Evolutionary conservation across 1,284 basidiomycete species (phyloP).

Genomic region (Cerrena zonata): DNA sequence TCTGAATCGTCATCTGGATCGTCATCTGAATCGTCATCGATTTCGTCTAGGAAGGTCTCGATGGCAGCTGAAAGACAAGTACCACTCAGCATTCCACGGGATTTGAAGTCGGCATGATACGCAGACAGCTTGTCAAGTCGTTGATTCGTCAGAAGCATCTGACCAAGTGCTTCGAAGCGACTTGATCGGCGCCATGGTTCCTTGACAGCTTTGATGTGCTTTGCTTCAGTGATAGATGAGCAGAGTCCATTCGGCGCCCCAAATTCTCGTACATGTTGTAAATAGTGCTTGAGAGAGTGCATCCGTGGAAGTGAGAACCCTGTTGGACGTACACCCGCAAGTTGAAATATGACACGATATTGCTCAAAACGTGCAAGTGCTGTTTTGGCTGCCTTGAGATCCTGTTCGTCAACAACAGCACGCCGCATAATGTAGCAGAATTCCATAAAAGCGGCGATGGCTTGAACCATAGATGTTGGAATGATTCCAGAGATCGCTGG

Average conservation of each 20-base stretch:
- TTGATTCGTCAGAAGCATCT: no score
- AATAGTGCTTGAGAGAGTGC: constrained; percentile 16
- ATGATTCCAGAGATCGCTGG: constrained; percentile 19
- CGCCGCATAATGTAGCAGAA: constrained; percentile 14
- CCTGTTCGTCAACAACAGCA: not conserved
- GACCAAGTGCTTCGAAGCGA: no score
- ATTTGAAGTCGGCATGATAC: constrained; percentile 8
- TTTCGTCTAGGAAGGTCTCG: no score
- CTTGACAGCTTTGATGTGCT: no score
- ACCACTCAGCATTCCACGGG: constrained; percentile 9
- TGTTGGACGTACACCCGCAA: constrained; percentile 3
- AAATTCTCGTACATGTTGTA: constrained; percentile 7
- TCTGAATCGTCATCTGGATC: no score
- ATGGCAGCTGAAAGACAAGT: not conserved
- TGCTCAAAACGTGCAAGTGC: constrained; percentile 1
- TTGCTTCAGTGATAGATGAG: no score
- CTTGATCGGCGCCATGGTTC: no score
- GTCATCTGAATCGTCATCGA: no score
- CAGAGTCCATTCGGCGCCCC: no score
- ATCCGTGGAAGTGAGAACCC: constrained; percentile 15
- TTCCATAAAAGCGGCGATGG: constrained; percentile 15
- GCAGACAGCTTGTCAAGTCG: no score
- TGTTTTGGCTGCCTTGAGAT: constrained; percentile 3
- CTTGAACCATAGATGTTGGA: constrained; percentile 15
- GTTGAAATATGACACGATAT: not conserved